Evolutionary conservation across 2,329 filamentous ascomycete species (phyloP), one percentile per base, ranked within the genome.

Genomic region (Colletotrichum sansevieriae): DNA sequence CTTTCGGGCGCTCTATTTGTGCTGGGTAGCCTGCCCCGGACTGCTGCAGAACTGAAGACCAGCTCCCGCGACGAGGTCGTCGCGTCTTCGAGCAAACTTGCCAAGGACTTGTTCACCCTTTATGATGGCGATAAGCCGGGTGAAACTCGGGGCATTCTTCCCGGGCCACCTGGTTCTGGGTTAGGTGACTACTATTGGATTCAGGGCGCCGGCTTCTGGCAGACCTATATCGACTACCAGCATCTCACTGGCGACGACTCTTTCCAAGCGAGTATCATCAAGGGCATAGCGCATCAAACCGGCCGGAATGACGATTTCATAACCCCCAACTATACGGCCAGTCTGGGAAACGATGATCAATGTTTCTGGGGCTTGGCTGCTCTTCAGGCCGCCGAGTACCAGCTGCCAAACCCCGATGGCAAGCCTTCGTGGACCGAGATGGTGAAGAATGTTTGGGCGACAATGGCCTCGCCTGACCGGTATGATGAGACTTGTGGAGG

Each of bases 331-430:
- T 78, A 79, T 67, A 81, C 83, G 2, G 77, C 76, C 3, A 76
- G 75, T 3, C 74, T 83, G 44, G 86, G 86, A 56, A 90, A 90
- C 73, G 88, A 90, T 71, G 88, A 90, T 70, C 87, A 90, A 77
- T 84, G 82, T 13, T 86, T 87, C 75, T 90, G 88, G 88, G 86
- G 81, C 49, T 81, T 88, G 72, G 81, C 84, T 2, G 86, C 86
- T 11, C 84, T 90, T 79, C 82, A 81, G 2, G 88, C 87, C 1
- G 86, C 85, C 35, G 88, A 90, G 74, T 76, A 81, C 61, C 81
- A 82, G 52, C 86, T 88, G 70, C 83, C 84, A 3, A 78, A 84
- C 68, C 81, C 81, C 9, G 68, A 77, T 3, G 77, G 78, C 15
- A 65, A 80, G 43, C 81, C 84, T 2, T 73, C 81, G 47, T 89